A percentile compares a stretch with the other conserved stretches of the same genome.
Conservation (phyloP, 2,329 filamentous ascomycete genomes). For the Pestalotiopsis sp. region DNA sequence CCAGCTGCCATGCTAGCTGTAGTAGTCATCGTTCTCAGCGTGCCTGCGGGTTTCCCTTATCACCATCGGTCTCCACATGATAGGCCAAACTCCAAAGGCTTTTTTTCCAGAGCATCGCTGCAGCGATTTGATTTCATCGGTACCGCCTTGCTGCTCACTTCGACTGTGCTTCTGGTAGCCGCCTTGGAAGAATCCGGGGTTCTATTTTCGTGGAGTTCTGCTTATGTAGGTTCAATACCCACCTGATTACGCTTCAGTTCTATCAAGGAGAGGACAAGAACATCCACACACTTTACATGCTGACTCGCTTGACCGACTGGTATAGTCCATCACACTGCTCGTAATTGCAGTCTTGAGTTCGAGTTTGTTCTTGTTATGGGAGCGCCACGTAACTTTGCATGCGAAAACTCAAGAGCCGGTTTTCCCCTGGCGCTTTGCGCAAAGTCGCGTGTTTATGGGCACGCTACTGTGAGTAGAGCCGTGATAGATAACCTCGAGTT, state of each 20-base stretch:
- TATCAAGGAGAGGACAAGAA: no score
- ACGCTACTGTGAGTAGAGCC: not conserved
- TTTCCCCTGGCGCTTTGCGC: not conserved
- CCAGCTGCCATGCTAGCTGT: constrained; percentile 28
- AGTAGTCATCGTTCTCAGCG: constrained; percentile 23
- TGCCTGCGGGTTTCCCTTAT: constrained; percentile 29
- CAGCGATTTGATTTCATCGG: constrained; percentile 34
- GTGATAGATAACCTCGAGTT: no score
- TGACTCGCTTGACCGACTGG: no score
- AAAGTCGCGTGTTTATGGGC: not conserved
- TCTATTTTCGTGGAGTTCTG: constrained; percentile 41
- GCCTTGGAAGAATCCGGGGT: constrained; percentile 44
- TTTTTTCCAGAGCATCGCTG: constrained; percentile 22
- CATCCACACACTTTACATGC: no score
- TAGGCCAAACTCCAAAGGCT: constrained; percentile 21
- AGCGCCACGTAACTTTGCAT: constrained; percentile 14
- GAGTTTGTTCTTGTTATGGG: constrained; percentile 30
- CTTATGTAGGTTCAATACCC: no score
- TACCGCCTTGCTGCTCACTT: constrained; percentile 35
- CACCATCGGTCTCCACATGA: constrained; percentile 13
- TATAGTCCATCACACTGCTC: constrained; percentile 29
- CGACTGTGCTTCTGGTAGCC: constrained; percentile 45
- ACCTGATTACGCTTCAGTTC: no score
- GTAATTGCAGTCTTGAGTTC: constrained; percentile 21
- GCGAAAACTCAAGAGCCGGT: not conserved